phyloP scores from a whole-genome alignment of 306 rosid genomes.

The Castanospermum australe region DNA sequence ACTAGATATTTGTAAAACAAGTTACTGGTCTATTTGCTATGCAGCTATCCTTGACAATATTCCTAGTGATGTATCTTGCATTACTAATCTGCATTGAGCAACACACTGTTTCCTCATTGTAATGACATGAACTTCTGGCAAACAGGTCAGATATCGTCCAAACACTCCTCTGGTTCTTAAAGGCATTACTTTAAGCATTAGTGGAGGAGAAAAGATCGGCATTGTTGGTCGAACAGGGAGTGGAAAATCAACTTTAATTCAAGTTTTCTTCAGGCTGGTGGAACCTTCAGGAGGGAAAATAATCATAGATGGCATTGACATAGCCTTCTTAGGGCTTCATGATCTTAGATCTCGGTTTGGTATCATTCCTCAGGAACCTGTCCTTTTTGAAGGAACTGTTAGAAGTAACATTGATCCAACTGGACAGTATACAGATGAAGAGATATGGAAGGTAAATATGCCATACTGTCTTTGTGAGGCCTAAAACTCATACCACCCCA shows the following conservation, averaged over 20 bases:
- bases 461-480: not conserved
- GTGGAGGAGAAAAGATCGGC: slow-evolving; percentile 90
- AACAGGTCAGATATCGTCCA: slow-evolving; percentile 89
- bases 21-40: not conserved
- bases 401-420: slow-evolving; percentile 88
- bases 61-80: not conserved
- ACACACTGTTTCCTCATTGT: not conserved
- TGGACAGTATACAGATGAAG: slow-evolving; percentile 71
- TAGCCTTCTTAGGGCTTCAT: slow-evolving; percentile 73
- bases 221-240: slow-evolving; percentile 95
- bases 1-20: not conserved
- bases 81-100: not conserved
- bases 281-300: slow-evolving; percentile 91
- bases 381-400: slow-evolving; percentile 94
- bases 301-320: slow-evolving; percentile 82
- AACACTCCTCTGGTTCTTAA: slow-evolving; percentile 90
- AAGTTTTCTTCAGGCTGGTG: slow-evolving; percentile 92
- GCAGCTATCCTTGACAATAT: not conserved
- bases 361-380: slow-evolving; percentile 98
- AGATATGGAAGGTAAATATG: slow-evolving; percentile 82
- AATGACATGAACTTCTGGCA: slow-evolving; percentile 5
- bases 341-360: slow-evolving; percentile 92
- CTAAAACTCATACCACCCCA: not conserved
- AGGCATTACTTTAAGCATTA: slow-evolving; percentile 78
- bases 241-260: slow-evolving; percentile 92